phyloP scores from a whole-genome alignment of 371 early-diverging fungal species.

The Mortierella sp. region DNA sequence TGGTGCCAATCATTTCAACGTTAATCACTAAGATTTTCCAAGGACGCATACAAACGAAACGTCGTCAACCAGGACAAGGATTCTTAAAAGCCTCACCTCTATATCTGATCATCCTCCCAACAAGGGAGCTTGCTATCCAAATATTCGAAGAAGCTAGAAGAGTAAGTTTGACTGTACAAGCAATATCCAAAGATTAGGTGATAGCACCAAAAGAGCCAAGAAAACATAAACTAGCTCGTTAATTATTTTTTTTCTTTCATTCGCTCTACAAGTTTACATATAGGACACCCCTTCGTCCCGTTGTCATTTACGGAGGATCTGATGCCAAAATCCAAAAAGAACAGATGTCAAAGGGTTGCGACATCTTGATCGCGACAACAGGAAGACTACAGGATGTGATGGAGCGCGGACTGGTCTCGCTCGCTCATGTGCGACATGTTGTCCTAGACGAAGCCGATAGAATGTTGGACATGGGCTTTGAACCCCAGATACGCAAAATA shows the following conservation, averaged over 20 bases:
- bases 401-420: constrained; percentile 79
- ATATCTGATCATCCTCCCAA: constrained; percentile 65
- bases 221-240: neutral
- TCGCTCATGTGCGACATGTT: constrained; percentile 89
- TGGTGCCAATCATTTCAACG: constrained; percentile 63
- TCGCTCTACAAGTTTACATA: constrained; percentile 57
- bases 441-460: constrained; percentile 98
- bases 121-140: constrained; percentile 75
- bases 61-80: constrained; percentile 8
- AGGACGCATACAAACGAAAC: constrained; percentile 7
- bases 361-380: constrained; percentile 98
- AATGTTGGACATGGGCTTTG: constrained; percentile 99
- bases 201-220: neutral
- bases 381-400: constrained; percentile 98
- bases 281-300: constrained; percentile 65
- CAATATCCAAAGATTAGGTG: neutral
- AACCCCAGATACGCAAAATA: constrained; percentile 83
- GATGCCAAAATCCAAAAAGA: constrained; percentile 84
- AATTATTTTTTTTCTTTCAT: neutral
- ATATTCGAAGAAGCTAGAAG: constrained; percentile 62
- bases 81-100: constrained; percentile 15
- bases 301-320: constrained; percentile 94
- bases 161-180: constrained; percentile 22
- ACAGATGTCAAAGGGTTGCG: constrained; percentile 88
- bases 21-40: constrained; percentile 14